Base-by-base conservation (phyloP, 163 green algal species). In the Scenedesmus sp. region DNA sequence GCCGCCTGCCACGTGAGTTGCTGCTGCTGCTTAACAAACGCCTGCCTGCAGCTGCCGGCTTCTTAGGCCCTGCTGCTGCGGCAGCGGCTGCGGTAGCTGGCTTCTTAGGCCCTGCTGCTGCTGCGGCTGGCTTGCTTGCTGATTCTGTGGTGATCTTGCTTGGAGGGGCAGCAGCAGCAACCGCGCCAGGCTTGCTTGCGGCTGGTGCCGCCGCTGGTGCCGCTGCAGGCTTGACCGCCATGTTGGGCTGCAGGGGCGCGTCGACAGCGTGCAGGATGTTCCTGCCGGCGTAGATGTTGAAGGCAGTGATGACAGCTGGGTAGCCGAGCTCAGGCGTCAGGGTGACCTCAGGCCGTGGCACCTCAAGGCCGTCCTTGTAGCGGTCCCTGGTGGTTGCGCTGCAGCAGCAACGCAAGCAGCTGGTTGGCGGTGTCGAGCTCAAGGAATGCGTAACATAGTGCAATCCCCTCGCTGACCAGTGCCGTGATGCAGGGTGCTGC, bases 201-300 rank as follows among this genome's bases (percentile, higher is more conserved):
- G 72, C 35, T 81, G 72, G 1, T 26, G 72, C 1, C 15, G 49
- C 49, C 15, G 49, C 24, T 37, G 61, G 24, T 73, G 61, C 61
- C 5, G 56, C 37, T 86, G 81, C 46, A 51, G 46, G 30, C 59
- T 44, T 59, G 59, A 12, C 46, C 20, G 65, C 26, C 24, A 65
- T 65, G 44, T 61, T 59, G 1, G 85, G 85, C 46, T 44, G n/a
- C 20, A 90, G 51, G 1, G 78, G 49, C n/a, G 49, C 53, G 46
- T 85, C 46, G 7, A 90, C 59, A 24, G 49, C 85, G n/a, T 90
- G 85, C 35, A 90, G 30, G 70, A 90, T 90, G 81, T 68, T 61
- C 7, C 33, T 65, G 43, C 85, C 85, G 30, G 85, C 85, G 30
- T 61, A 90, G 30, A 90, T 84, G 85, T 90, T 90, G 85, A 59